phyloP scores from a whole-genome alignment of 345 rosid species.

The Dimocarpus longan region DNA sequence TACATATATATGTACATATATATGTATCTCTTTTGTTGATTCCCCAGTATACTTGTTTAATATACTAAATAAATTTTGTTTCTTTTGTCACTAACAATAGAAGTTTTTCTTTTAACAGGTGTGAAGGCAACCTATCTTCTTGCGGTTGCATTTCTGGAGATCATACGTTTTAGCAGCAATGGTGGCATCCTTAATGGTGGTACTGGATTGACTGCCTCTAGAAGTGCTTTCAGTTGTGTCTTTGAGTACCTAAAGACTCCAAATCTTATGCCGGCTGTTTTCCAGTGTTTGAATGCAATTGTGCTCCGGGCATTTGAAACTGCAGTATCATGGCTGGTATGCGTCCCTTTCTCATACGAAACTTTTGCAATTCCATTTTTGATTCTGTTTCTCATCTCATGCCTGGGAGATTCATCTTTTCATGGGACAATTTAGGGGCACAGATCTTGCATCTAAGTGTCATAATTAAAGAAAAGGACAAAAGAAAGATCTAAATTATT shows the following conservation, averaged over 20 bases:
- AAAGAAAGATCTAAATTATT: neutral
- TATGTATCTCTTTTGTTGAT: neutral
- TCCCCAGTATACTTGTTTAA: neutral
- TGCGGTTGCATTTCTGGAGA: constrained; percentile 96
- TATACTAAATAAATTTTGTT: constrained; percentile 15
- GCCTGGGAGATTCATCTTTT: constrained; percentile 6
- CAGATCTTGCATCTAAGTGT: neutral
- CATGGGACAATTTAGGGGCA: neutral
- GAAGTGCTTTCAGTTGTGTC: constrained; percentile 97
- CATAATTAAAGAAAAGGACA: neutral
- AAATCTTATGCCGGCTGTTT: constrained; percentile 87
- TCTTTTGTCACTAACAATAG: neutral
- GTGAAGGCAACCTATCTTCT: constrained; percentile 99
- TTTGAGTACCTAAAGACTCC: constrained; percentile 97
- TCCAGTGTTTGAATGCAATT: constrained; percentile 86
- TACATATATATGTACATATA: no score
- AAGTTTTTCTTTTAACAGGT: constrained; percentile 47
- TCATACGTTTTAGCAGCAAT: constrained; percentile 92
- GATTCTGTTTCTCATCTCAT: constrained; percentile 1
- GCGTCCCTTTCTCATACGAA: constrained; percentile 19
- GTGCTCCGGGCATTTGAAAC: constrained; percentile 95
- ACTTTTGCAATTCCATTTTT: constrained; percentile 7
- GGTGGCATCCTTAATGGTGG: constrained; percentile 97
- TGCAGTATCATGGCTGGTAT: constrained; percentile 92
- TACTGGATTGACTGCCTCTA: constrained; percentile 59